Evolutionary conservation across 2,329 filamentous ascomycete species (phyloP), one percentile per base, ranked within the genome.

Genomic region (Aureobasidium vineae): DNA sequence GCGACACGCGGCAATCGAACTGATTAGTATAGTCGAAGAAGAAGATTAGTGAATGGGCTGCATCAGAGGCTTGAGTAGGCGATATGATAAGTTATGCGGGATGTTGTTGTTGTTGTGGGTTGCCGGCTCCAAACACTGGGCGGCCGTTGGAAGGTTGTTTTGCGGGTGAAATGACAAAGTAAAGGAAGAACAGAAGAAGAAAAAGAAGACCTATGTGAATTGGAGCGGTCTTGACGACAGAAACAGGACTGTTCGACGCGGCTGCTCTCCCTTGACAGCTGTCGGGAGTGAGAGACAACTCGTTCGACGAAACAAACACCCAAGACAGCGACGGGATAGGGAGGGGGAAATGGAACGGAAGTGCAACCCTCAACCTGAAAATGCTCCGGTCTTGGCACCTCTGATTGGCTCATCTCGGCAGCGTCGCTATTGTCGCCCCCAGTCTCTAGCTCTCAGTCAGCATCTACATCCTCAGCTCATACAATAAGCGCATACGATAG

Each of bases 31-130:
- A 26, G 38, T 26, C 26, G 61, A 26, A 31, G 38, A 45, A 54
- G 61, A 64, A n/a, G 49, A 43, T 64, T 54, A 64, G 49, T 38
- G 61, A 64, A 54, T 45, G 61, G 28, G 49, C 21, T 47, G 49
- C 61, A 64, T 64, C 47, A 54, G 61, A 54, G 36, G 61, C 49
- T 52, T n/a, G 28, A 31, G 47, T 60, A 47, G 56, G 21, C 13
- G 33, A 63, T 63, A 36, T 41, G 59, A 50, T 40, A 33, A 47
- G 41, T 47, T 50, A 61, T 61, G 41, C 41, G 43, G 33, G 61
- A 49, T 64, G 61, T 43, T 64, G 61, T 64, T 64, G 61, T 64
- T 53, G 61, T 64, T 64, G 49, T 64, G 43, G 43, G 28, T 11
- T 63, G 43, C 8, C 47, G 59, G 45, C 33, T 21, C 15, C 41